Evolutionary conservation across 768 basidiomycete genomes (phyloP), one percentile per base, ranked within the genome.

Genomic region (Hygrophoropsis aurantiaca): DNA sequence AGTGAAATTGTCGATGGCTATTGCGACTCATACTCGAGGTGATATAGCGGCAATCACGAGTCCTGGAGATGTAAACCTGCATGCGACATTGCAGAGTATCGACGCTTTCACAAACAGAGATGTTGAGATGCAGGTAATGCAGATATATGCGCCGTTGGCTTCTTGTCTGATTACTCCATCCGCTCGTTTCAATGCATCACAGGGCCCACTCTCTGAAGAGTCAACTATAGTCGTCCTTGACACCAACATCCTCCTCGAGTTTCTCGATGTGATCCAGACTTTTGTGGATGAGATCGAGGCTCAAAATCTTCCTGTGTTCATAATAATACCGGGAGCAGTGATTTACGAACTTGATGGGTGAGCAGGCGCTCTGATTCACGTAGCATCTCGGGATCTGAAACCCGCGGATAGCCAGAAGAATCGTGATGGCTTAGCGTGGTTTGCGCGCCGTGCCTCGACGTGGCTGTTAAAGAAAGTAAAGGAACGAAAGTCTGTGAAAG

Each of bases 261-360:
- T 82, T 50, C 77, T 90, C 49, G 80, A 82, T 44, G 73, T 79
- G 32, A 64, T 91, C 50, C 73, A 79, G 50, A 74, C 76, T 38
- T 87, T 91, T 57, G 79, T 84, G 35, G 70, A 74, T 10, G 84
- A 87, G 59, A 70, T 82, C 27, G 82, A 84, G 57, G 67, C 61
- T 20, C 60, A 67, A 18, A 50, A 49, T 6, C 58, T 80, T n/a
- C 76, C 80, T n/a, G 68, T 85, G 35, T 50, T 79, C 42, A 66
- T 90, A 21, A 69, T 91, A 51, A 76, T 91, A 41, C 90, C 90
- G 0, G 84, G 82, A 9, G 80, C 77, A 6, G 90, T 92, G 15
- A 75, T 92, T 42, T 74, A 80, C 42, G 90, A 93, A 62, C 77
- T 93, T 30, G 90, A 93, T 58, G 74, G 74, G 87, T 87, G 58